These are phyloP conservation scores for Podila epigama DNA, from an alignment of 192 early-diverging fungal genomes.

Conservation along the genomic window DNA sequence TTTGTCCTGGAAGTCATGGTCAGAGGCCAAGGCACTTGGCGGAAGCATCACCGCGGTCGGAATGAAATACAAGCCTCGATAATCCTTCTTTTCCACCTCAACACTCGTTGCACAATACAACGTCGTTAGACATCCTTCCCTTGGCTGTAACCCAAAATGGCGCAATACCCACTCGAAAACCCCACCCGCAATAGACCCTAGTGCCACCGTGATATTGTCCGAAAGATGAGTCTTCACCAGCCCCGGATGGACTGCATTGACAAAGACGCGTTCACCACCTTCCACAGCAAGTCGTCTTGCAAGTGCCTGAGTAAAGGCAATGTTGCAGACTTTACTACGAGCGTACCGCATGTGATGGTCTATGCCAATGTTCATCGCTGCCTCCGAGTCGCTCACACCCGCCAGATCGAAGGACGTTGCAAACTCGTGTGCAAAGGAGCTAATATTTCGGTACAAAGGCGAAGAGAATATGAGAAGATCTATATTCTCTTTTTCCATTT, in stretches of 20 bases:
- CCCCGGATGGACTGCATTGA: not conserved
- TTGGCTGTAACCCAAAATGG: not conserved
- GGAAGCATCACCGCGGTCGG: not conserved
- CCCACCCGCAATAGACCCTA: not conserved
- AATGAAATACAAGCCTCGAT: not conserved
- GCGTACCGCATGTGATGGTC: not conserved
- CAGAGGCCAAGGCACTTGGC: not conserved
- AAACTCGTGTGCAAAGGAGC: not conserved
- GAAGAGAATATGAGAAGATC: too few relatives aligned
- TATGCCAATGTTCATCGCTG: not conserved
- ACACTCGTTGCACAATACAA: not conserved
- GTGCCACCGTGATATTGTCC: not conserved
- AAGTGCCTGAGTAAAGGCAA: not conserved
- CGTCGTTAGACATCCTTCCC: not conserved
- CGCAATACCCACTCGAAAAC: not conserved
- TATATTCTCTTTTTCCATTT: too few relatives aligned
- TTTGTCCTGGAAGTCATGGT: not conserved
- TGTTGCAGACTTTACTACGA: not conserved
- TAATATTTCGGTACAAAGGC: too few relatives aligned
- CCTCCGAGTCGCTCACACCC: not conserved
- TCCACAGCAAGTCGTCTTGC: not conserved
- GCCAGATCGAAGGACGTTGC: not conserved
- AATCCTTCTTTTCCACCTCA: not conserved
- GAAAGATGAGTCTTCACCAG: not conserved
- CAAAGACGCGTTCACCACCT: not conserved